Evolutionary conservation across 1,284 basidiomycete genomes (phyloP).

Genomic region (Sporisorium iseilematis-ciliati): DNA sequence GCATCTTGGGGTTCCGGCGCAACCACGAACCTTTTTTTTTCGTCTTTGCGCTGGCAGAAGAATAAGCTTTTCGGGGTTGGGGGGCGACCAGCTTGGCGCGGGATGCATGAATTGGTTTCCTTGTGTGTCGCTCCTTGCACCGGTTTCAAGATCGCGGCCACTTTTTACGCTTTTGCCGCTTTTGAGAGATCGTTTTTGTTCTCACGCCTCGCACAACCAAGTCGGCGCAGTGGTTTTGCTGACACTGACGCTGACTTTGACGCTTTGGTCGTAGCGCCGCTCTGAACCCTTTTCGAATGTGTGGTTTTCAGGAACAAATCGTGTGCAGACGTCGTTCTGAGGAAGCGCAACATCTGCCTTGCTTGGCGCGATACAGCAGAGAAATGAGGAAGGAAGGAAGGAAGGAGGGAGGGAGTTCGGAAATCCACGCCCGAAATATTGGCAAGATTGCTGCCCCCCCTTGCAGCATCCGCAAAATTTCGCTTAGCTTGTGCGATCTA

Average conservation of each 20-base stretch:
- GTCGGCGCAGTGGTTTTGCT: not conserved
- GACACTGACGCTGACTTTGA: not conserved
- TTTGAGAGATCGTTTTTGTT: constrained; percentile 1
- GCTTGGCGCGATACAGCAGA: too few relatives aligned
- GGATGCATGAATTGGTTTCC: not conserved
- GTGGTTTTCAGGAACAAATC: too few relatives aligned
- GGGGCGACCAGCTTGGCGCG: not conserved
- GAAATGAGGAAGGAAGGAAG: too few relatives aligned
- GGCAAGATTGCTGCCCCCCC: too few relatives aligned
- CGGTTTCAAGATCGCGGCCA: not conserved
- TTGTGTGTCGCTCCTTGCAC: not conserved
- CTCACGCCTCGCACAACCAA: constrained; percentile 7
- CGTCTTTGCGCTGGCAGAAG: not conserved
- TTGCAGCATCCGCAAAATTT: too few relatives aligned
- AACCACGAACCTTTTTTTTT: not conserved
- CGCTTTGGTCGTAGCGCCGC: too few relatives aligned
- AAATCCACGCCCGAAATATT: too few relatives aligned
- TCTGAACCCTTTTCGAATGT: too few relatives aligned
- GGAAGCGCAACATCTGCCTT: too few relatives aligned
- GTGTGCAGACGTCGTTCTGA: too few relatives aligned
- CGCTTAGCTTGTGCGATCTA: too few relatives aligned
- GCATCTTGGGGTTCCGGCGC: not conserved
- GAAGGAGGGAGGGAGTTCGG: too few relatives aligned
- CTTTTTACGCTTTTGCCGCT: not conserved
- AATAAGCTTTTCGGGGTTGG: constrained; percentile 1